Evolutionary conservation across 495 filamentous ascomycete species (phyloP).

Genomic region (Bryoglossum gracile): DNA sequence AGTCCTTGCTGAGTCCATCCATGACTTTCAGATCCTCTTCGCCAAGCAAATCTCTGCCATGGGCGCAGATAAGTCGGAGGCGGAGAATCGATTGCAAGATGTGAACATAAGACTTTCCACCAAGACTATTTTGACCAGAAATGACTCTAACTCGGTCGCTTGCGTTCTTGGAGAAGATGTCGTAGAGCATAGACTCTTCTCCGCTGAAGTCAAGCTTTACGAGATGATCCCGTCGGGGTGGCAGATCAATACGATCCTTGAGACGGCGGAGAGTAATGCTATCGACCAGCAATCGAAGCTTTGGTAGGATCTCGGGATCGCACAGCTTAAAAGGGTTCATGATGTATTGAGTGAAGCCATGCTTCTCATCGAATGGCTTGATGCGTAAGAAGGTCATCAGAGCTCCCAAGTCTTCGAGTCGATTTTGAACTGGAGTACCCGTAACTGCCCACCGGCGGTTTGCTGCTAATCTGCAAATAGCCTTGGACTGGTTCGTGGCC

Average conservation of each 20-base stretch:
- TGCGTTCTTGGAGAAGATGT: slow-evolving; percentile 48
- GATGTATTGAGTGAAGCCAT: slow-evolving; percentile 69
- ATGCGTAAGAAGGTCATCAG: slow-evolving; percentile 86
- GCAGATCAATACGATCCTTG: slow-evolving; percentile 84
- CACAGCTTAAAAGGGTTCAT: slow-evolving; percentile 73
- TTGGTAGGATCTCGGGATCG: slow-evolving; percentile 71
- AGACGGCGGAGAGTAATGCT: slow-evolving; percentile 86
- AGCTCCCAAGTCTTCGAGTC: slow-evolving; percentile 81
- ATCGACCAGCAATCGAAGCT: slow-evolving; percentile 84
- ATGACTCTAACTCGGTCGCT: slow-evolving; percentile 45
- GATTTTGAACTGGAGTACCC: slow-evolving; percentile 86
- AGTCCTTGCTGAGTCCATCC: slow-evolving; percentile 68
- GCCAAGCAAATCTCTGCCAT: slow-evolving; percentile 80
- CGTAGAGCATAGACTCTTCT: slow-evolving; percentile 46
- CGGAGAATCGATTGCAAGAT: slow-evolving; percentile 86
- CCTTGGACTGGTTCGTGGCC: slow-evolving; percentile 68
- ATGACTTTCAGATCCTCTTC: slow-evolving; percentile 71
- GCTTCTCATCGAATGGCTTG: slow-evolving; percentile 75
- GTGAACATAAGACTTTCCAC: slow-evolving; percentile 78
- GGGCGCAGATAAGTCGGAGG: slow-evolving; percentile 82
- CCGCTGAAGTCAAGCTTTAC: slow-evolving; percentile 51
- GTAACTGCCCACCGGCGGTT: slow-evolving; percentile 92
- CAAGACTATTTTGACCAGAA: slow-evolving; percentile 50
- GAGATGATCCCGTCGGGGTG: slow-evolving; percentile 63
- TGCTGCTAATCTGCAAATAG: slow-evolving; percentile 73